Evolutionary conservation across 768 basidiomycete genomes (phyloP).

Genomic region (Phlebiopsis flavidoalba): DNA sequence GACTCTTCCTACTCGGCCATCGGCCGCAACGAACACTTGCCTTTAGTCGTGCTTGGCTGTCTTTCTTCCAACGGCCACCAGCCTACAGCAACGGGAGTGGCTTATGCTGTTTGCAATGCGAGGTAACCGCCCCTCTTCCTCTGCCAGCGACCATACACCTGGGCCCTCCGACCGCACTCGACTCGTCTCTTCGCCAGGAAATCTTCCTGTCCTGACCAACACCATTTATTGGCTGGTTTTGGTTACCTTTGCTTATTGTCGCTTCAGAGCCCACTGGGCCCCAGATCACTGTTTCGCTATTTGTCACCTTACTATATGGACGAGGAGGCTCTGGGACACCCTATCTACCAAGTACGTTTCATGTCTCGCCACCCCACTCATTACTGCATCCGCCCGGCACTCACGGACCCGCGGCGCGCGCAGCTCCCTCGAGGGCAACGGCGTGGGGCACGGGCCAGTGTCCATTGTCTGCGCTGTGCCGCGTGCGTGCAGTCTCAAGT

Average conservation of each 20-base stretch:
- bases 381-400: no score
- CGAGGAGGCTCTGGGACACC: conserved; percentile 15
- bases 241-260: no score
- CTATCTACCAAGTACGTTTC: conserved; percentile 14
- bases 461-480: conserved; percentile 6
- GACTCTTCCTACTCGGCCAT: background rate
- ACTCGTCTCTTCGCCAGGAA: no score
- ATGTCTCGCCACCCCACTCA: no score
- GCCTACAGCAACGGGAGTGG: background rate
- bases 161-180: no score
- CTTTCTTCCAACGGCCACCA: background rate
- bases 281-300: conserved; percentile 16
- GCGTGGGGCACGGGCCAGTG: conserved; percentile 16
- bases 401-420: background rate
- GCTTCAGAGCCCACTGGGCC: conserved; percentile 10
- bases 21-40: background rate
- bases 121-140: background rate
- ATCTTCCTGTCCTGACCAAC: conserved; percentile 3
- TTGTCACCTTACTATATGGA: conserved; percentile 15
- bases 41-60: background rate
- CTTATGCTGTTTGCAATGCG: conserved; percentile 4
- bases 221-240: conserved; percentile 16
- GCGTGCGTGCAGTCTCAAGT: conserved; percentile 15
- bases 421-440: conserved; percentile 15
- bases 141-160: background rate